Percentiles rank a stretch among this genome's conserved stretches.
These are phyloP conservation scores for Sporothrix mexicana DNA, from an alignment of 2,329 filamentous ascomycete genomes.

Conservation along the genomic window DNA sequence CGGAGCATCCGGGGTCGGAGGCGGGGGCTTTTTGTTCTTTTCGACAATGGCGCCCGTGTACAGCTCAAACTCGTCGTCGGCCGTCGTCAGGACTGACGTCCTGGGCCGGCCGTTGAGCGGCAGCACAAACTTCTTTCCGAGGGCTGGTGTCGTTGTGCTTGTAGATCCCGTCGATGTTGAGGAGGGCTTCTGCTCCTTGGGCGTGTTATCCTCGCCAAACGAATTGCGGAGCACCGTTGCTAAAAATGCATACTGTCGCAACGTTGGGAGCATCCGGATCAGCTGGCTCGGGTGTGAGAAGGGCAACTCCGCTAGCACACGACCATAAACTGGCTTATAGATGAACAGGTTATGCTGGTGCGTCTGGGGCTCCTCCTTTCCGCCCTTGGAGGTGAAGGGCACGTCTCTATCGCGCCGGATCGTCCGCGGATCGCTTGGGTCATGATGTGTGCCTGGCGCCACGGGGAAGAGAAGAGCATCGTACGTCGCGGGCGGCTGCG, in stretches of 20 bases:
- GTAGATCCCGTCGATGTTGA: constrained; percentile 29
- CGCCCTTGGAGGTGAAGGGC: constrained; percentile 42
- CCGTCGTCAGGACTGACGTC: constrained; percentile 38
- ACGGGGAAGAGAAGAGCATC: constrained; percentile 65
- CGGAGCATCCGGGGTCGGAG: neutral
- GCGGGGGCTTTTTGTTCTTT: neutral
- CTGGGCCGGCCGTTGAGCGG: neutral
- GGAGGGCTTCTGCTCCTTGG: constrained; percentile 30
- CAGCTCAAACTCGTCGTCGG: constrained; percentile 40
- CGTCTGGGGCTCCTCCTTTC: constrained; percentile 37
- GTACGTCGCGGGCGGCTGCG: constrained; percentile 56
- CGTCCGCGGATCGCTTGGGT: constrained; percentile 63
- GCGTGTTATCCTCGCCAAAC: constrained; percentile 55
- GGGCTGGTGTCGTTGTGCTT: neutral
- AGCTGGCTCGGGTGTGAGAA: constrained; percentile 82
- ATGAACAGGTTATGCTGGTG: constrained; percentile 70
- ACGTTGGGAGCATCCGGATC: constrained; percentile 71
- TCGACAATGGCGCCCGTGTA: constrained; percentile 36
- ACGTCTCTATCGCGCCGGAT: constrained; percentile 58
- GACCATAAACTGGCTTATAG: constrained; percentile 74
- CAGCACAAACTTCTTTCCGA: neutral
- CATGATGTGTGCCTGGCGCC: constrained; percentile 54
- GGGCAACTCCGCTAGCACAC: constrained; percentile 69
- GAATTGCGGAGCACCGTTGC: constrained; percentile 67
- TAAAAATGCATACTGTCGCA: constrained; percentile 77